Conservation (phyloP, 2,329 filamentous ascomycete species). For the Lachnellula cervina region DNA sequence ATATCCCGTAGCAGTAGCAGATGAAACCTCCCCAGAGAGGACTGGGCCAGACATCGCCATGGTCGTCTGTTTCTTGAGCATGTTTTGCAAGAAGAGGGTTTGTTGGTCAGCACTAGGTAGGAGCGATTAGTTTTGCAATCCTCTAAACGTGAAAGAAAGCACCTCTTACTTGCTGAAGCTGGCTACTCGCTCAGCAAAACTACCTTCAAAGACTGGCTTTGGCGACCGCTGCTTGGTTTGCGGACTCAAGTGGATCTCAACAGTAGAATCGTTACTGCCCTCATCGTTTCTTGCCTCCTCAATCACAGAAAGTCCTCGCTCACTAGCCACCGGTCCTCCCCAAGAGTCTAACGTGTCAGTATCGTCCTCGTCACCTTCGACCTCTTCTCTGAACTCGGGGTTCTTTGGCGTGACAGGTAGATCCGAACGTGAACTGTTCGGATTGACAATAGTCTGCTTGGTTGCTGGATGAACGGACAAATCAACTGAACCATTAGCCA, state of each 20-base stretch:
- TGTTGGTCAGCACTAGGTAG: conserved; percentile 26
- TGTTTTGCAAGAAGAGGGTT: conserved; percentile 30
- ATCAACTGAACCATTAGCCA: conserved; percentile 3
- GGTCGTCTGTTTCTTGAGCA: conserved; percentile 25
- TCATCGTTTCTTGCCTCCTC: conserved; percentile 2
- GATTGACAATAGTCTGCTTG: neutral
- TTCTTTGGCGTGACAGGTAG: conserved; percentile 9
- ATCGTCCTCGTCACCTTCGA: conserved; percentile 11
- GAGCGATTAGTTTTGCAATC: neutral
- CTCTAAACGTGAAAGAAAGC: neutral
- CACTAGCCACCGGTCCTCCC: conserved; percentile 6
- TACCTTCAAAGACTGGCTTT: conserved; percentile 9
- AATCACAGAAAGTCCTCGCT: neutral
- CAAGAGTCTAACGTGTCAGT: conserved; percentile 16
- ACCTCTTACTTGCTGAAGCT: conserved; percentile 23
- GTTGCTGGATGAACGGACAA: conserved; percentile 4
- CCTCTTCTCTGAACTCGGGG: neutral
- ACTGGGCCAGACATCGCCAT: conserved; percentile 23
- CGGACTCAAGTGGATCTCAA: conserved; percentile 18
- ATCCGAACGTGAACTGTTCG: neutral
- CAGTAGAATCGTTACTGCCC: conserved; percentile 15
- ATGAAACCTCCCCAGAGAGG: conserved; percentile 28
- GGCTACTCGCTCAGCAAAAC: conserved; percentile 23
- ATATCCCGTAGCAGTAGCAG: conserved; percentile 30
- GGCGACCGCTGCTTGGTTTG: conserved; percentile 11